phyloP scores from a whole-genome alignment of 2,329 filamentous ascomycete genomes.

The Fusarium siculi region DNA sequence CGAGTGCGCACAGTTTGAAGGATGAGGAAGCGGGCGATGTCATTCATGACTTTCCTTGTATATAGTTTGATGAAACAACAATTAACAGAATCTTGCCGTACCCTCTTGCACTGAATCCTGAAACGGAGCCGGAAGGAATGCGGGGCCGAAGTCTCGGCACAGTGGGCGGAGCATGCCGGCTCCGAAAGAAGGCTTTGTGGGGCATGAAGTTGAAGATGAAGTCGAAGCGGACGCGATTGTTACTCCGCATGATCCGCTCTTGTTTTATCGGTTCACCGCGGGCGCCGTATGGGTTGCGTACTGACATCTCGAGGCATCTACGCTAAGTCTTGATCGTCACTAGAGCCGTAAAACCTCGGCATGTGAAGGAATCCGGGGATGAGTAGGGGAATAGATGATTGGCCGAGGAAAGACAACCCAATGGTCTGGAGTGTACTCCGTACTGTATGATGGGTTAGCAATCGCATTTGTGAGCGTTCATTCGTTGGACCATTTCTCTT shows the following conservation, averaged over 20 bases:
- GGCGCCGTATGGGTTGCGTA: slow-evolving; percentile 7
- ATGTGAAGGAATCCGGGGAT: slow-evolving; percentile 25
- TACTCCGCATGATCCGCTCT: neutral
- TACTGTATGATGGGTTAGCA: neutral
- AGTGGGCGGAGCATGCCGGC: neutral
- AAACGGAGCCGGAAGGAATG: slow-evolving; percentile 9
- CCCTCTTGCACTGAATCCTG: neutral
- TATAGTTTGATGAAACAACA: slow-evolving; percentile 8
- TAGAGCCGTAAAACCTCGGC: neutral
- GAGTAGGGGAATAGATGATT: slow-evolving; percentile 9
- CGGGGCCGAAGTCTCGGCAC: slow-evolving; percentile 28
- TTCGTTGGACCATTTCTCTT: neutral
- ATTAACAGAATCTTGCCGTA: neutral
- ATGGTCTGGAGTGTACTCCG: neutral
- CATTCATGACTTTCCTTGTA: neutral
- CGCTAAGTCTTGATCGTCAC: slow-evolving; percentile 5
- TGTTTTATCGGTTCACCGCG: slow-evolving; percentile 19
- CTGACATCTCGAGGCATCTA: neutral
- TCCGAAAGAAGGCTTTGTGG: neutral
- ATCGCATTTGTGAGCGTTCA: neutral
- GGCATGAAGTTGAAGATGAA: neutral
- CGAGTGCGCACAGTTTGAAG: slow-evolving; percentile 39
- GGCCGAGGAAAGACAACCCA: neutral
- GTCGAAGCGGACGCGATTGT: neutral
- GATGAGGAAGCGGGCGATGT: slow-evolving; percentile 1